Base-by-base conservation (phyloP, 768 basidiomycete species). In the Podaxis pistillaris region DNA sequence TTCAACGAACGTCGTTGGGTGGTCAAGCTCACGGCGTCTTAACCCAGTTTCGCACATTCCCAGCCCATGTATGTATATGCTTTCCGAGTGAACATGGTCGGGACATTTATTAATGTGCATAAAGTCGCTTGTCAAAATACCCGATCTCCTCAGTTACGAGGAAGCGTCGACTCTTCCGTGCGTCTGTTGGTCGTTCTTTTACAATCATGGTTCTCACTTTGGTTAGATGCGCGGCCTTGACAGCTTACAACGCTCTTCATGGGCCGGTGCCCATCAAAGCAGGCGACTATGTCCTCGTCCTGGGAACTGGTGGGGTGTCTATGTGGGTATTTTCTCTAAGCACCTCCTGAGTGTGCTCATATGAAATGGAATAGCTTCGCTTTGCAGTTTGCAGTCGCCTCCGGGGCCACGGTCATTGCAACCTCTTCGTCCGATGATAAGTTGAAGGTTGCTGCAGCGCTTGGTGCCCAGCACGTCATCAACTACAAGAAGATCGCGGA, bases 401-500 rank as follows among this genome's bases (percentile, higher is more conserved):
- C 83, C 7, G 88, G 87, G 37, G 87, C 87, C 1, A 81, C 73
- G 0, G 86, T 88, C 62, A 87, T 91, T 65, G 79, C 80, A 30
- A 90, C 88, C 0, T 89, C 87, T 0, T 88, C 86, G 0, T 86
- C 85, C 0, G 86, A 89, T 65, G 78, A 80, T 50, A 91, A 90
- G 67, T 76, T 88, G 17, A 76, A 81, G 63, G 64, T 81, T 33
- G 86, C 79, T 11, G 72, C 75, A 49, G 78, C 77, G 49, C 78
- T 87, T 24, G 86, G 88, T 65, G 81, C 77, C 11, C 76, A 80
- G 13, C 75, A 86, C 58, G 66, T 83, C 24, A 86, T 90, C 74
- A 88, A 89, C 75, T 90, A 89, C 70, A 83, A 78, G 63, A 81
- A 73, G 63, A 76, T 73, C 1, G 80, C 83, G 2, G 70, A 86